A percentile compares a stretch with the other conserved stretches of the same genome.
Conservation (phyloP, 139 green algal genomes). For the Zygnema cylindricum region DNA sequence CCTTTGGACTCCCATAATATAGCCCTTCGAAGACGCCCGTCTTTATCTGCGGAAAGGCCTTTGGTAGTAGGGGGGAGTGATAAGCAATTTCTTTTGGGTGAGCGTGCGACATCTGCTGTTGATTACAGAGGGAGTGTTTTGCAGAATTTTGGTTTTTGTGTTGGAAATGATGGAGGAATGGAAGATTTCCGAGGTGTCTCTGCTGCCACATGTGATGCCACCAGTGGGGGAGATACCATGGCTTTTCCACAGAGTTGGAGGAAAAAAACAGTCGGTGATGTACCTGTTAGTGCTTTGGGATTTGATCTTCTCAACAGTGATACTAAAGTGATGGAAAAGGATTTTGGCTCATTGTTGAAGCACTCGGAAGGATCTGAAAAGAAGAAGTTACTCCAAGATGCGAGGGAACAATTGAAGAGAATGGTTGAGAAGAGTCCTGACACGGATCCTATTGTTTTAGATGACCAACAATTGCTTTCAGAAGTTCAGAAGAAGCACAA, state of each 20-base stretch:
- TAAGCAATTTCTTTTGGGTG: background rate
- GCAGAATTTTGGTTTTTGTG: background rate
- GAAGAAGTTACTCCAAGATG: conserved; percentile 1
- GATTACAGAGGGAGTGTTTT: background rate
- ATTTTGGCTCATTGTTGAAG: background rate
- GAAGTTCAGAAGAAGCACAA: conserved; percentile 40
- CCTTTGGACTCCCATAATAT: background rate
- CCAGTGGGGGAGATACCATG: background rate
- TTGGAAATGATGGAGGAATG: conserved; percentile 4
- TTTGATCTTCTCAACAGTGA: background rate
- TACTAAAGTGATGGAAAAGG: background rate
- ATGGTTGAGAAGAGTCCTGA: conserved; percentile 19
- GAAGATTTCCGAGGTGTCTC: background rate
- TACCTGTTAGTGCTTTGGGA: background rate
- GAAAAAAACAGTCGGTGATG: background rate
- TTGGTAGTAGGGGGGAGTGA: background rate
- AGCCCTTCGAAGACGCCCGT: background rate
- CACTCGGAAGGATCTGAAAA: background rate
- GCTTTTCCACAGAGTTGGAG: background rate
- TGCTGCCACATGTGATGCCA: background rate
- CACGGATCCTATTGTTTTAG: conserved; percentile 5
- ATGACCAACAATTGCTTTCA: conserved; percentile 1
- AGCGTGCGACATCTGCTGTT: background rate
- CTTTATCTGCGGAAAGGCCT: conserved; percentile 7
- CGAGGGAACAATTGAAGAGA: background rate